Conservation (phyloP, 441 rosid genomes). For the Corymbia calophylla region DNA sequence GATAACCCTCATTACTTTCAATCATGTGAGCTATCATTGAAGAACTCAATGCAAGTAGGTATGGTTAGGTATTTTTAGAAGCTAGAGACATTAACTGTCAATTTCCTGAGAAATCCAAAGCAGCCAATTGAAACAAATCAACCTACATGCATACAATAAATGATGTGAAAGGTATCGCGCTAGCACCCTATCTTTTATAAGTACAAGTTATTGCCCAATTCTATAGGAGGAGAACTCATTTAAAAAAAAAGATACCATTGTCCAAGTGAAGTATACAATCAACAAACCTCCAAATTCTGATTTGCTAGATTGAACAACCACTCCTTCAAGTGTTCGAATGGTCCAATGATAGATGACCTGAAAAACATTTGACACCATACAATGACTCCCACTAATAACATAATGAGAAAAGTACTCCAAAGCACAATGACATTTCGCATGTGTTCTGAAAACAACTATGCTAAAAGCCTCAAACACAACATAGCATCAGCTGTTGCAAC, state of each 20-base stretch:
- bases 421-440: not conserved
- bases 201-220: not conserved
- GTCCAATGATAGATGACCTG: conserved; percentile 88
- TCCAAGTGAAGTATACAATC: not conserved
- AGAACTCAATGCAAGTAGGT: not conserved
- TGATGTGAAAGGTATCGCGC: not conserved
- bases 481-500: not conserved
- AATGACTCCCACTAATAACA: not conserved
- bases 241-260: not conserved
- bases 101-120: not conserved
- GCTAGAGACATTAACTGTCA: not conserved
- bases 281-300: conserved; percentile 75
- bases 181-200: not conserved
- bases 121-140: not conserved
- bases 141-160: not conserved
- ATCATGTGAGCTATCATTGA: not conserved
- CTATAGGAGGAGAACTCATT: not conserved
- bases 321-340: conserved; percentile 78
- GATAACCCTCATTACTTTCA: not conserved
- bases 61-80: not conserved
- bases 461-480: not conserved
- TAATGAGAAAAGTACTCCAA: not conserved
- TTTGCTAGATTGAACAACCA: conserved; percentile 71
- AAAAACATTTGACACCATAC: not conserved
- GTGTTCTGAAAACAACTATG: not conserved